Conservation (phyloP, 2,329 filamentous ascomycete genomes). For the Magnaporthiopsis incrustans region DNA sequence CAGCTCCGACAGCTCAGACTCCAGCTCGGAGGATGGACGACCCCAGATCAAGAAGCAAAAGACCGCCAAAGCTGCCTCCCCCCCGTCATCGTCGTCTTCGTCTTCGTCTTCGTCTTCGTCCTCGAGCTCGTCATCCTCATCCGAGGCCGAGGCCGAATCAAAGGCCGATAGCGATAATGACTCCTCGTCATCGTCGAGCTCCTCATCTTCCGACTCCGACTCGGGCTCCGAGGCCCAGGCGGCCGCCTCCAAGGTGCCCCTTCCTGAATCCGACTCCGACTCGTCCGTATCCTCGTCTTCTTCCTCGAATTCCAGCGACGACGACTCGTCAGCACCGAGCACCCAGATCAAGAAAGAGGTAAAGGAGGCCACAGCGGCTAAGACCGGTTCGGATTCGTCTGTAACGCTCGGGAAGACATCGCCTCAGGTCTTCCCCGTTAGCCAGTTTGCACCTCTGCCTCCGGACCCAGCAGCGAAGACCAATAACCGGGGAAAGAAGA, state of each 20-base stretch:
- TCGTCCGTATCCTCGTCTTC: slow-evolving; percentile 20
- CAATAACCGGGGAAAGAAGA: slow-evolving; percentile 37
- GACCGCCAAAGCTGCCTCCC: slow-evolving; percentile 17
- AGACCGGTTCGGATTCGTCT: slow-evolving; percentile 29
- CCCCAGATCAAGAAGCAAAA: slow-evolving; percentile 46
- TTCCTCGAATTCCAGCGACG: slow-evolving; percentile 17
- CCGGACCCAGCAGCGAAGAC: slow-evolving; percentile 35
- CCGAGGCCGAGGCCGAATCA: slow-evolving; percentile 9
- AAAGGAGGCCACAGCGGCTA: slow-evolving; percentile 9
- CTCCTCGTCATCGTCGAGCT: slow-evolving; percentile 15
- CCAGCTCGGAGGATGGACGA: slow-evolving; percentile 36
- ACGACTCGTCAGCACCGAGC: slow-evolving; percentile 31
- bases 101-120: slow-evolving; percentile 26
- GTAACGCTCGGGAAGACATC: slow-evolving; percentile 46
- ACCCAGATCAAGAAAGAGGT: slow-evolving; percentile 17
- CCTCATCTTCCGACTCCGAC: slow-evolving; percentile 19
- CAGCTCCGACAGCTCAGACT: slow-evolving; percentile 24
- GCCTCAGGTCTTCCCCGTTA: slow-evolving; percentile 33
- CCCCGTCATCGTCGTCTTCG: slow-evolving; percentile 22
- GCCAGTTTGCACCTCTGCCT: slow-evolving; percentile 40
- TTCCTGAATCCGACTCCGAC: slow-evolving; percentile 22
- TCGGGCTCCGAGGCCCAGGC: slow-evolving; percentile 23
- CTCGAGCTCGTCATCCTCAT: slow-evolving; percentile 19
- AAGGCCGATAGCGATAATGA: slow-evolving; percentile 6
- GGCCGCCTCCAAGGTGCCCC: slow-evolving; percentile 16